Percentiles rank a stretch among this genome's conserved stretches.
These are phyloP conservation scores for Agrocybe praecox DNA, from an alignment of 768 basidiomycete species.

Conservation along the genomic window DNA sequence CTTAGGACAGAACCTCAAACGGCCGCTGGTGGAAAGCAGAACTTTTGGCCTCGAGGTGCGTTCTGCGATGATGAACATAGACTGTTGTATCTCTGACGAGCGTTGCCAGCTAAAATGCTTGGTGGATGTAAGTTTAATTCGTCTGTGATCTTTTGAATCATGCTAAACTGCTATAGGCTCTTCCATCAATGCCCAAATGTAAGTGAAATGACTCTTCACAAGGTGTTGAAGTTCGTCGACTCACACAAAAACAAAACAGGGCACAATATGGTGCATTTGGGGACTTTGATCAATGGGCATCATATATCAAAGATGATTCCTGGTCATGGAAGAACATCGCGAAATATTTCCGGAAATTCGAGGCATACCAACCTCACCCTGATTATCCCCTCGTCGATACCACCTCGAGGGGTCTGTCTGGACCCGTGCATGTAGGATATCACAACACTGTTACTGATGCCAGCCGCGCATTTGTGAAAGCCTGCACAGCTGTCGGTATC, in stretches of 20 bases:
- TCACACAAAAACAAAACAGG: conserved; percentile 32
- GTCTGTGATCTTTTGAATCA: background rate
- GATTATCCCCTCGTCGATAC: conserved; percentile 54
- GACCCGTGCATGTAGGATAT: conserved; percentile 64
- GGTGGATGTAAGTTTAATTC: conserved; percentile 59
- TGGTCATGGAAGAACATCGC: conserved; percentile 63
- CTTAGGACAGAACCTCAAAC: conserved; percentile 59
- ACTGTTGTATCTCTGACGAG: background rate
- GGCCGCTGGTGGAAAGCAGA: conserved; percentile 42
- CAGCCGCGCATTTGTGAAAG: conserved; percentile 53
- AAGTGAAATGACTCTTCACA: background rate
- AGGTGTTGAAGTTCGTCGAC: background rate
- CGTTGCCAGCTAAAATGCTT: conserved; percentile 52
- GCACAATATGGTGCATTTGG: conserved; percentile 69
- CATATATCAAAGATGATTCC: conserved; percentile 51
- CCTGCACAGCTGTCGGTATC: conserved; percentile 57
- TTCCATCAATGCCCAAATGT: conserved; percentile 65
- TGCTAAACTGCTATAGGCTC: conserved; percentile 42
- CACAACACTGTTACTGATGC: conserved; percentile 47
- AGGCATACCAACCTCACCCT: conserved; percentile 54
- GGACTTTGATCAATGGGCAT: conserved; percentile 71
- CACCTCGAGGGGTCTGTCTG: conserved; percentile 47
- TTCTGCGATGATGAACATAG: background rate
- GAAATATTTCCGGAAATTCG: conserved; percentile 73
- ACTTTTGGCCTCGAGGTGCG: conserved; percentile 68